Base-by-base conservation (phyloP, 257 asterid genomes). In the Solanum appendiculatum region DNA sequence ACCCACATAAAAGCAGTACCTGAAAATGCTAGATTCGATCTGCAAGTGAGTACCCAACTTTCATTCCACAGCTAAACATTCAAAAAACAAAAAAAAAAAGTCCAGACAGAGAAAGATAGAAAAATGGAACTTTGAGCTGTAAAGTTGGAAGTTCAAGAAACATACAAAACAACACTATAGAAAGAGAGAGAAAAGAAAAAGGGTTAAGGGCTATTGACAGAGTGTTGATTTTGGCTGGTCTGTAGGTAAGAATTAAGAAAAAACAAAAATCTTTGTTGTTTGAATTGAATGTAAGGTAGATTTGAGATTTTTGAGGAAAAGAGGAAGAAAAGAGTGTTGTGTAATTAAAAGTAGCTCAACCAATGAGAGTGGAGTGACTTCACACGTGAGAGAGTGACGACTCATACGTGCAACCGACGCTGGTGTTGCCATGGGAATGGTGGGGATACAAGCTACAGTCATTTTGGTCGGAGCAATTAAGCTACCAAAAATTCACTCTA, bases 21-120 rank as follows among this genome's bases (percentile, higher is more conserved):
- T 84, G 77, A 56, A 66, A 84, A 66, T 60, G 60, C 56, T 66
- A 84, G 86, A 84, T 84, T 84, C 86, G 77, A 60, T 84, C 86
- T 84, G 86, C 56, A 58, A 84, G 37, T 44, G 58, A 58, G 58
- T 36, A 27, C 77, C 54, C 58, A 66, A 66, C 27, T 34, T 58
- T 58, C 73, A 83, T 34, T 56, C 34, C 86, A 25, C 83, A 58
- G 86, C 46, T 60, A 58, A 58, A 60, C 34, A 54, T 36, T 14
- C 74, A 27, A 29, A n/a, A 60, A 23, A 40, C 36, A 48, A 25
- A 4, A 63, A 63, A 82, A n/a, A 31, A 20, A 83, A 2, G 16
- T 9, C 6, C n/a, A 69, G 78, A 69, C 25, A 70, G 44, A 69
- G 44, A 33, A 16, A 70, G 78, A 69, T 8, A 33, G 78, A 21